These are phyloP conservation scores for Cercospora zeina DNA, from an alignment of 2,329 filamentous ascomycete genomes.

Conservation along the genomic window DNA sequence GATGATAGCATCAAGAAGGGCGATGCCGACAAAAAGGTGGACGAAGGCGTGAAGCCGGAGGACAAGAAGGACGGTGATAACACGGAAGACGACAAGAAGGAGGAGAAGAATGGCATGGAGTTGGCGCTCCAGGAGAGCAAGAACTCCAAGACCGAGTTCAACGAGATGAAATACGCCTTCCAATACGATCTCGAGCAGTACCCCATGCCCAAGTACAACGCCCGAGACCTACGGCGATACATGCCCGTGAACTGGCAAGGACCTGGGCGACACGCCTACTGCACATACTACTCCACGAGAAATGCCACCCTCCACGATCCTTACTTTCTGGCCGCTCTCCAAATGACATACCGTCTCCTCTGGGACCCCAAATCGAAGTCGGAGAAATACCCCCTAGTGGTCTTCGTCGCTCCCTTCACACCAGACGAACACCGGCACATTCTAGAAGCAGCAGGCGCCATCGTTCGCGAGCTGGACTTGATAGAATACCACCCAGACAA, in stretches of 20 bases:
- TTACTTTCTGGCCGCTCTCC: slow-evolving; percentile 30
- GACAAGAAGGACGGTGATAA: slow-evolving; percentile 15
- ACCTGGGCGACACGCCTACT: slow-evolving; percentile 25
- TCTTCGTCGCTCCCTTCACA: slow-evolving; percentile 31
- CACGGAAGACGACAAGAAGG: slow-evolving; percentile 11
- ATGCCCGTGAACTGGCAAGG: slow-evolving; percentile 30
- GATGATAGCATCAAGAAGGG: slow-evolving; percentile 18
- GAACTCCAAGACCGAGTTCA: slow-evolving; percentile 23
- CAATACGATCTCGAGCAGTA: slow-evolving; percentile 22
- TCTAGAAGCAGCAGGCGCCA: slow-evolving; percentile 27
- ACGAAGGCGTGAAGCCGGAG: slow-evolving; percentile 12
- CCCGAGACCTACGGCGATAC: slow-evolving; percentile 19
- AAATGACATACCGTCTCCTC: slow-evolving; percentile 28
- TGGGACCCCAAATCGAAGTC: slow-evolving; percentile 29
- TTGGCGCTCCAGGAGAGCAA: slow-evolving; percentile 17
- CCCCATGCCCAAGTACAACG: slow-evolving; percentile 20
- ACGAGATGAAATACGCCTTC: slow-evolving; percentile 24
- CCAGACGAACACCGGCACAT: slow-evolving; percentile 27
- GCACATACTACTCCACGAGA: slow-evolving; percentile 28
- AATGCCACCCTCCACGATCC: slow-evolving; percentile 29
- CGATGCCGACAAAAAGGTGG: slow-evolving; percentile 14
- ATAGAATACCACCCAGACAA: slow-evolving; percentile 26
- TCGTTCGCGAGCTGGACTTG: slow-evolving; percentile 28
- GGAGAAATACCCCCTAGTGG: slow-evolving; percentile 28
- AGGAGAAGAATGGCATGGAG: slow-evolving; percentile 16